Evolutionary conservation across 805 yeast species (phyloP), one percentile per base, ranked within the genome.

Genomic region (Zygosaccharomyces rouxii): DNA sequence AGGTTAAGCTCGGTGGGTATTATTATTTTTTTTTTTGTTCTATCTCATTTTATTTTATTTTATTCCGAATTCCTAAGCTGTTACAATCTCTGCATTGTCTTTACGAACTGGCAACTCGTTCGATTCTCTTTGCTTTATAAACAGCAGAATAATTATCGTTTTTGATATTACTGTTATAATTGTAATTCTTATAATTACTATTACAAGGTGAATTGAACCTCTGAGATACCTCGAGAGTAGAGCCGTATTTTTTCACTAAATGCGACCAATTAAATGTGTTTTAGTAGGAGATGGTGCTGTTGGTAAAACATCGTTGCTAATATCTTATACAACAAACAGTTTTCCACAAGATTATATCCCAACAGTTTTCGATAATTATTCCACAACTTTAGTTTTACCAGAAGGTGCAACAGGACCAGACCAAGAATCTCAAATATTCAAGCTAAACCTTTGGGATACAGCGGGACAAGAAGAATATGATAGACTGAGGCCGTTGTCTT

Each of bases 261-360:
- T 87, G 95, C 84, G 89, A 74, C 81, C 89, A 54, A 84, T 89
- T 60, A 89, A 89, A 67, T 88, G 96, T 60, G 97, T 89, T 35
- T 95, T 89, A 46, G 90, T 89, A 35, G 97, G 97, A 56, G 97
- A 89, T 64, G 97, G 84, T 69, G 96, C 96, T 47, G 97, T 89
- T 39, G 97, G 97, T 70, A 89, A 89, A 66, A 89, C 96, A 3
- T 89, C 95, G 63, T 74, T 89, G 49, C 77, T 89, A 53, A 89
- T 89, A 54, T 82, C 92, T 21, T 89, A 89, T 70, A 89, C 96
- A 25, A 87, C 96, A 46, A 89, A 89, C 66, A 86, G 95, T 28
- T 89, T 89, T 68, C 96, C 96, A 5, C 87, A 86, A 57, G 97
- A 89, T 61, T 89, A 89, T 67, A 85, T 89, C 50, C 97, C 97